Evolutionary conservation across 73 alveolate species (phyloP), one percentile per base, ranked within the genome.

Genomic region (Paramecium primaurelia): DNA sequence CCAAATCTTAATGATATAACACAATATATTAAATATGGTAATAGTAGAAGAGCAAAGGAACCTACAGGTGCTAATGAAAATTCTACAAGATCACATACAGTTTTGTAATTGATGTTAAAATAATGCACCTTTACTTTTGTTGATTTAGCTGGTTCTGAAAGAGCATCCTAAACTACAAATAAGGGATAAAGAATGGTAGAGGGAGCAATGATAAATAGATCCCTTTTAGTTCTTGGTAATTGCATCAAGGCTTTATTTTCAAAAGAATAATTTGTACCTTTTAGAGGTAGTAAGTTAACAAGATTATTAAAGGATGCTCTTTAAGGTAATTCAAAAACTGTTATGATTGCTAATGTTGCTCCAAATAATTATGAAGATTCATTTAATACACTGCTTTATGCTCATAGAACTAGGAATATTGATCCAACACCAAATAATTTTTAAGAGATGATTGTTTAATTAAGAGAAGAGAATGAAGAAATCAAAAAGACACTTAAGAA

Each of bases 61-160:
- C 98, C 99, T 5, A 97, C 99, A 16, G 98, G 98, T 47, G 98
- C 98, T 6, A 97, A 97, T 84, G 98, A 97, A 83, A 97, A 98
- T 54, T 88, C 96, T 28, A 86, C 96, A 34, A 45, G 98, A 32
- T 95, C 98, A 2, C 98, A 95, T 71, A 96, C 98, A 12, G 96
- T 95, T 16, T 90, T 95, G 71, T 83, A 89, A 71, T 47, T 89
- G 49, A 58, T 89, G 75, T 42, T 69, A 37, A 68, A 42, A 58
- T 30, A 26, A 37, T 71, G 69, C 92, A 71, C 85, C 30, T 18
- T 83, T 12, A 89, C 90, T 18, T 71, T 89, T 54, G 95, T 96
- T 44, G 99, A 96, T 94, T 80, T 96, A 49, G 99, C 99, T 9
- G 99, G 99, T 36, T 69, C 95, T 47, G 99, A 96, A 89, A 94